Evolutionary conservation across 306 rosid species (phyloP), one percentile per base, ranked within the genome.

Genomic region (Canavalia gladiata): DNA sequence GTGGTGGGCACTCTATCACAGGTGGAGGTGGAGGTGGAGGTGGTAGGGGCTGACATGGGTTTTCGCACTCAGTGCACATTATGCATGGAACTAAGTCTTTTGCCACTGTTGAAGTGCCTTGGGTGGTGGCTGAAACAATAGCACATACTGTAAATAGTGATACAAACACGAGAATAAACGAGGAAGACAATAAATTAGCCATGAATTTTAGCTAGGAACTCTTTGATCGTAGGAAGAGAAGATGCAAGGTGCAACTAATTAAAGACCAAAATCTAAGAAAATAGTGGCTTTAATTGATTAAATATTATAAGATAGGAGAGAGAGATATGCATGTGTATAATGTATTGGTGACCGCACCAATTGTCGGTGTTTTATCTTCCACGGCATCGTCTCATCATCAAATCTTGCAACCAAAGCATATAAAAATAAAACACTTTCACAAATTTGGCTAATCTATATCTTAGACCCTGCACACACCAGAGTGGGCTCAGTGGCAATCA

Each of bases 331-430:
- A 78, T 49, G 90, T 88, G 83, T 59, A 68, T 76, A 41, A 7
- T 59, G 54, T 65, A 55, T 89, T 86, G 88, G 86, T 86, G 88
- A 85, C 87, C 87, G 86, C 94, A 84, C 85, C 84, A 70, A 77
- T 81, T 90, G 93, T 92, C 91, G 94, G 94, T 90, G 92, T 63
- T 83, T 86, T 86, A 84, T 84, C 91, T 90, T 86, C 76, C 68
- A 81, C 66, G 87, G 18, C 47, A 86, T 68, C 46, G 34, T 74
- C 71, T 60, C 79, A 83, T 80, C 80, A 74, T 75, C 79, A 79
- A 55, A 83, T 73, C 81, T 50, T 63, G 66, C 81, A 49, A 80
- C 25, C 54, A 31, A 76, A 57, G 42, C 46, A 18, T 69, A 45
- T 18, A 10, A 78, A 75, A 62, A 59, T 74, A 18, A 18, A 18